Conservation (phyloP, 1,139 yeast species). For the Sugiyamaella pinicola region DNA sequence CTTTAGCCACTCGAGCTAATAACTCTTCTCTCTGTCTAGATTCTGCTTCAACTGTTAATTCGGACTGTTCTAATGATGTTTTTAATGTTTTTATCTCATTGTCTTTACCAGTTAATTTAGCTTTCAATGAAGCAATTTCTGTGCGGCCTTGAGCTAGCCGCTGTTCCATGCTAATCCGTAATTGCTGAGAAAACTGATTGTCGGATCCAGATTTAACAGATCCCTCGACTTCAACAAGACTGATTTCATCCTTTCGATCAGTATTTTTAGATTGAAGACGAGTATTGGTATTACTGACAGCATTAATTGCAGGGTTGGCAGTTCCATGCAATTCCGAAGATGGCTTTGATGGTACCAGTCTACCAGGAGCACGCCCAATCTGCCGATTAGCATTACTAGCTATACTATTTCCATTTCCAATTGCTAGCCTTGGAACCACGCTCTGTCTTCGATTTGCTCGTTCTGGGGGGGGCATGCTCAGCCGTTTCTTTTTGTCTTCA, state of each 20-base stretch:
- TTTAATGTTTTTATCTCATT: constrained; percentile 33
- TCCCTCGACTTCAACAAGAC: constrained; percentile 7
- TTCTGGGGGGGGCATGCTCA: constrained; percentile 8
- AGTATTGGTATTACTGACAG: not conserved
- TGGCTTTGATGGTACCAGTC: constrained; percentile 9
- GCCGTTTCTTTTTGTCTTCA: constrained; percentile 12
- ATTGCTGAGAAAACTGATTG: constrained; percentile 3
- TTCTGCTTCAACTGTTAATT: constrained; percentile 42
- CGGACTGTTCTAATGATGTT: constrained; percentile 28
- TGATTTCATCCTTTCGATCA: constrained; percentile 12
- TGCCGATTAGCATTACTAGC: constrained; percentile 8
- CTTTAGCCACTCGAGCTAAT: constrained; percentile 62
- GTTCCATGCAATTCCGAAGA: not conserved
- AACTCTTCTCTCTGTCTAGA: constrained; percentile 49
- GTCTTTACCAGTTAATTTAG: constrained; percentile 36
- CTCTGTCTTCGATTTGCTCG: constrained; percentile 14
- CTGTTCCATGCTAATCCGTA: constrained; percentile 13
- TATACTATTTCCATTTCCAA: not conserved
- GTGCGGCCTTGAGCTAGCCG: constrained; percentile 17
- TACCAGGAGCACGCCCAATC: constrained; percentile 13
- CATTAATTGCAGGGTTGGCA: not conserved
- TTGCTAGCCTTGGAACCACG: constrained; percentile 6
- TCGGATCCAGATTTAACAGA: not conserved
- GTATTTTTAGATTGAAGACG: not conserved
- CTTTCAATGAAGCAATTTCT: constrained; percentile 34